Evolutionary conservation across 306 rosid genomes (phyloP), one percentile per base, ranked within the genome.

Genomic region (Vicia sativa): DNA sequence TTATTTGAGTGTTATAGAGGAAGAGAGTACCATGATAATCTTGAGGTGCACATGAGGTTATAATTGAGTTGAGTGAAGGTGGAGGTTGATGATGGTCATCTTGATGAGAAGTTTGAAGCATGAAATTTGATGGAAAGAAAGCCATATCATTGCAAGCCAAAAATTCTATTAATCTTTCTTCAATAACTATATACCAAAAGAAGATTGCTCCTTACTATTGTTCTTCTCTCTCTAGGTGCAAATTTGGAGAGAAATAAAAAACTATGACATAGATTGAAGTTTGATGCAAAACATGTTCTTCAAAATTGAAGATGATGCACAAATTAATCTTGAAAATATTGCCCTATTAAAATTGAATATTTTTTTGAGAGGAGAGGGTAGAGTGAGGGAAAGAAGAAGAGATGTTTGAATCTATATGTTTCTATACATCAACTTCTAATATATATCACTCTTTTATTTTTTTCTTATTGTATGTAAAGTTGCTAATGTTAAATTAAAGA

Each of bases 51-150:
- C 96, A 86, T 10, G 98, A 70, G n/a, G 92, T 85, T 25, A 88
- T 74, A 59, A 90, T 65, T 59, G 97, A 86, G 74, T 84, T 90
- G 74, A 90, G 89, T 3, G 95, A 82, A 65, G 87, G 75, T 62
- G 87, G 89, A 73, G 84, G 90, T 43, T 88, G 89, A 59, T 84
- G 83, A 55, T 52, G 57, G 3, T 87, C 86, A 39, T 62, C 52
- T 39, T 62, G 52, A 62, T 81, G 96, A 46, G 96, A 79, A 21
- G 91, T 78, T 79, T 88, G 99, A 11, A 88, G 83, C 96, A 91
- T 90, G 89, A 95, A 95, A 77, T 95, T 90, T 79, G 97, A 74
- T 18, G 90, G 83, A 78, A 95, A 95, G 84, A 95, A 95, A 54
- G 92, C 89, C 97, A 95, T 95, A 75, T 89, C 90, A 87, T 86